These are phyloP conservation scores for Pittosporum tobira DNA, from an alignment of 129 eudicot species.

Conservation along the genomic window DNA sequence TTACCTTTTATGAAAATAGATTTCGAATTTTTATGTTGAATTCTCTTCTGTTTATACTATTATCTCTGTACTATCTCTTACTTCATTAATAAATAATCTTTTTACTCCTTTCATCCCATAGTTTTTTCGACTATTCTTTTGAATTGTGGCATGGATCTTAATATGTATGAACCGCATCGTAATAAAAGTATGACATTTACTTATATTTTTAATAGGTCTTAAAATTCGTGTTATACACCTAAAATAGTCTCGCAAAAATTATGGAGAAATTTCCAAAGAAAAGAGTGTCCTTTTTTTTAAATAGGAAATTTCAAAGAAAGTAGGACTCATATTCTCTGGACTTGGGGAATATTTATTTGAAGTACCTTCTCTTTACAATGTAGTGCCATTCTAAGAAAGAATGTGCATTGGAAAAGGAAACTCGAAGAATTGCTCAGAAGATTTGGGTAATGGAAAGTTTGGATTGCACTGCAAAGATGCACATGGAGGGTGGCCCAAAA, in stretches of 20 bases:
- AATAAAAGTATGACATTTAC: too few relatives aligned
- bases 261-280: too few relatives aligned
- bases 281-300: neutral
- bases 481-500: conserved; percentile 61
- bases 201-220: too few relatives aligned
- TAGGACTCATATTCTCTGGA: neutral
- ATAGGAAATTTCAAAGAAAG: neutral
- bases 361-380: neutral
- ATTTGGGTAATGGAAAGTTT: conserved; percentile 13
- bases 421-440: neutral
- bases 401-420: neutral
- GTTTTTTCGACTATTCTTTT: too few relatives aligned
- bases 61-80: too few relatives aligned
- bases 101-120: too few relatives aligned
- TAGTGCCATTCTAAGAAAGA: neutral
- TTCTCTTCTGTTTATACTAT: neutral
- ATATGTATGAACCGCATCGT: too few relatives aligned
- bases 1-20: neutral
- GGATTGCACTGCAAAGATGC: conserved; percentile 41
- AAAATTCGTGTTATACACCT: too few relatives aligned
- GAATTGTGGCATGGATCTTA: too few relatives aligned
- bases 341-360: neutral
- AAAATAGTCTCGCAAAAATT: too few relatives aligned
- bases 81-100: too few relatives aligned
- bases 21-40: neutral